Conservation (phyloP, 352 stramenopile genomes). For the Phytophthora uliginosa region DNA sequence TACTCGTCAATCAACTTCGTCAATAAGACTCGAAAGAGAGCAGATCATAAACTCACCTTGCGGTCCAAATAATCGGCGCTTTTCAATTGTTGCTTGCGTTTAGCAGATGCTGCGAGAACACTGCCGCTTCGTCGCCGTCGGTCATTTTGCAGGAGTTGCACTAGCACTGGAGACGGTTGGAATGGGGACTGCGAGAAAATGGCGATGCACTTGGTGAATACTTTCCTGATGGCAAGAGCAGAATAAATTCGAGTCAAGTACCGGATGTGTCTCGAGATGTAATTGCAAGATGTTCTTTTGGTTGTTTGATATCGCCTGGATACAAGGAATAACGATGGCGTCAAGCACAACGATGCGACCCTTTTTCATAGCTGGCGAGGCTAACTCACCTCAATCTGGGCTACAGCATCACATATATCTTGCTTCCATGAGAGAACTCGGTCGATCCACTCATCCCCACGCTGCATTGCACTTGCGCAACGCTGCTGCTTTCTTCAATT, state of each 20-base stretch:
- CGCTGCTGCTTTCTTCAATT: background rate
- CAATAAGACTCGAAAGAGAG: background rate
- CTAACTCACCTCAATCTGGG: constrained; percentile 30
- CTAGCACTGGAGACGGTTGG: constrained; percentile 59
- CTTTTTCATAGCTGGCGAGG: background rate
- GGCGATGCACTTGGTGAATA: background rate
- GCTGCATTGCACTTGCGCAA: constrained; percentile 15
- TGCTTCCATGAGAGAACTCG: constrained; percentile 15
- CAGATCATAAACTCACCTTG: constrained; percentile 43
- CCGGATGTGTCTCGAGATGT: constrained; percentile 57
- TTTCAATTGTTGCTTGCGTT: constrained; percentile 39
- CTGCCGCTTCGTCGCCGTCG: constrained; percentile 24
- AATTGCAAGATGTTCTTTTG: constrained; percentile 56
- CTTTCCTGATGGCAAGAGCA: background rate
- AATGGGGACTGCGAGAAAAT: constrained; percentile 51
- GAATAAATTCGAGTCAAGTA: constrained; percentile 1
- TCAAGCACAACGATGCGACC: background rate
- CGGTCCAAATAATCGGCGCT: constrained; percentile 61
- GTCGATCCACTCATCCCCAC: constrained; percentile 7
- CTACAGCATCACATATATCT: constrained; percentile 20
- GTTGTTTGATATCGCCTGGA: constrained; percentile 31
- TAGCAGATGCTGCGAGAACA: constrained; percentile 21
- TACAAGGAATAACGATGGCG: background rate
- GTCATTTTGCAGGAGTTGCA: constrained; percentile 54
- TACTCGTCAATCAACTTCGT: background rate